A percentile compares a stretch with the other conserved stretches of the same genome.
Conservation (phyloP, 1,284 basidiomycete species). For the Trichosporon ovoides region DNA sequence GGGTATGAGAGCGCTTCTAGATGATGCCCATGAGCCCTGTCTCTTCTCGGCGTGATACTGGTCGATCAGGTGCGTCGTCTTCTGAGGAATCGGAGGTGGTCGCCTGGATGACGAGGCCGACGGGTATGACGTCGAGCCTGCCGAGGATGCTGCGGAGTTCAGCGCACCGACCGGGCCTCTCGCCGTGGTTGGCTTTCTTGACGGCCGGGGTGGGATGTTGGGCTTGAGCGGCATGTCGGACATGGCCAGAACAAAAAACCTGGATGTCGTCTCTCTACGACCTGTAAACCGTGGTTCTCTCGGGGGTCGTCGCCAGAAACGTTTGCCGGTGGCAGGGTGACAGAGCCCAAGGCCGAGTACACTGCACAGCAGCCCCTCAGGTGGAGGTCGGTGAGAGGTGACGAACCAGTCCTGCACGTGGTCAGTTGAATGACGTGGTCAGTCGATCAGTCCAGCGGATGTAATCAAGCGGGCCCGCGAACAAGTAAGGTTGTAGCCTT, state of each 20-base stretch:
- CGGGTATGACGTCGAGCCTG: background rate
- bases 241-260: background rate
- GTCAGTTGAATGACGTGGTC: too few species aligned
- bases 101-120: background rate
- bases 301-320: background rate
- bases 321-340: background rate
- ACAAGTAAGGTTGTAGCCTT: background rate
- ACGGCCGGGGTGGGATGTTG: background rate
- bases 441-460: too few species aligned
- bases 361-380: too few species aligned
- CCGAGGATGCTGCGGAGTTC: too few species aligned
- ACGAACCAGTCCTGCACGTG: too few species aligned
- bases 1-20: background rate
- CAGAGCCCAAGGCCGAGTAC: too few species aligned
- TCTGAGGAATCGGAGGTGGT: background rate
- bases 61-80: background rate
- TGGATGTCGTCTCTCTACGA: background rate
- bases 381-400: too few species aligned
- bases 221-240: slow-evolving; percentile 2
- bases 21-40: background rate
- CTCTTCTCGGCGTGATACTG: background rate
- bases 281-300: background rate
- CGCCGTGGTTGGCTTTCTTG: background rate
- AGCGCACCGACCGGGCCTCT: background rate
- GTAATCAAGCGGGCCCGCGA: too few species aligned